Evolutionary conservation across 2,329 filamentous ascomycete species (phyloP).

Genomic region (Ceratocystis albifundus): DNA sequence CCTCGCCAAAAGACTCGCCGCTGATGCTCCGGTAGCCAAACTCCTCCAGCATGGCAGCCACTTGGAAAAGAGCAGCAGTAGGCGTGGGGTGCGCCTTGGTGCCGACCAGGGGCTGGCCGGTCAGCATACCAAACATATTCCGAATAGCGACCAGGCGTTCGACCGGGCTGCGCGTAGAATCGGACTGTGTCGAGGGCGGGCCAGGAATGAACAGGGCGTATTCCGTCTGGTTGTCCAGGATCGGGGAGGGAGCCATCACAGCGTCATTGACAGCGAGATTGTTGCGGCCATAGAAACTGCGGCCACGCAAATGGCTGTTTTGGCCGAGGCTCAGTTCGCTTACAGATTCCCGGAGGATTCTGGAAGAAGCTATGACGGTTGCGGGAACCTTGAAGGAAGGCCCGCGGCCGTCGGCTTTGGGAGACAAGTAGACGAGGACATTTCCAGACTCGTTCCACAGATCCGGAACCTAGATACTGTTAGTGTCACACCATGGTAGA

Average conservation of each 20-base stretch:
- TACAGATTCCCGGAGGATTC: conserved; percentile 43
- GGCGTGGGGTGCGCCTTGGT: conserved; percentile 42
- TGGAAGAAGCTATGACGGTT: conserved; percentile 43
- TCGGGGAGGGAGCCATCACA: conserved; percentile 30
- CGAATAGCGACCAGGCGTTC: conserved; percentile 48
- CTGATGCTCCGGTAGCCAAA: conserved; percentile 48
- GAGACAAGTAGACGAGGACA: conserved; percentile 47
- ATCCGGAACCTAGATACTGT: conserved; percentile 44
- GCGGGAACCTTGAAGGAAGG: conserved; percentile 51
- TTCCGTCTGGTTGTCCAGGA: conserved; percentile 34
- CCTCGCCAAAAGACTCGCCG: conserved; percentile 47
- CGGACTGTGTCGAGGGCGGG: conserved; percentile 32
- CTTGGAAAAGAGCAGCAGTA: conserved; percentile 44
- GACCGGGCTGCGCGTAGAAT: neutral
- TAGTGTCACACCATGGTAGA: neutral
- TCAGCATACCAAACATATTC: conserved; percentile 56
- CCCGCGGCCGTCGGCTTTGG: conserved; percentile 38
- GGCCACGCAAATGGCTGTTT: conserved; percentile 29
- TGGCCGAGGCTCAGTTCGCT: conserved; percentile 24
- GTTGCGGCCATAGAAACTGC: conserved; percentile 39
- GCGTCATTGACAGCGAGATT: conserved; percentile 43
- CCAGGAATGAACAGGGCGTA: conserved; percentile 44
- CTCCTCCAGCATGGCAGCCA: conserved; percentile 43
- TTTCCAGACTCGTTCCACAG: conserved; percentile 52
- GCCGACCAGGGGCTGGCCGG: conserved; percentile 50